phyloP scores from a whole-genome alignment of 768 basidiomycete genomes.

The Podaxis sp. region DNA sequence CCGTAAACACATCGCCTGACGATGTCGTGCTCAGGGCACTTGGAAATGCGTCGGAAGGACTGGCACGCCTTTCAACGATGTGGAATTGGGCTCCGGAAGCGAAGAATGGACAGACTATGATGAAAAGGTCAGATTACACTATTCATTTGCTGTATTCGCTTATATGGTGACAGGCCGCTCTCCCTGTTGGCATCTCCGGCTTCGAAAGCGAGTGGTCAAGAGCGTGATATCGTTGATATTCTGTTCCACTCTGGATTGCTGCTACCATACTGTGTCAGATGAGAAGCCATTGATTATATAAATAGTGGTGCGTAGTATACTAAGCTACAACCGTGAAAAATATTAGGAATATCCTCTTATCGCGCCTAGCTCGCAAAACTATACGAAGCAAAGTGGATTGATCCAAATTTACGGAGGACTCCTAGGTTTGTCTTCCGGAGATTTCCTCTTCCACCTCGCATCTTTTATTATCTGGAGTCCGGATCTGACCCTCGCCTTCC shows the following conservation, averaged over 20 bases:
- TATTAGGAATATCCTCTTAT: not conserved
- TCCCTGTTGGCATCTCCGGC: slow-evolving; percentile 70
- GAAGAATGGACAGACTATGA: slow-evolving; percentile 89
- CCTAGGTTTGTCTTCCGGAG: slow-evolving; percentile 25
- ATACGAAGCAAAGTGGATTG: no score
- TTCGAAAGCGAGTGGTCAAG: slow-evolving; percentile 67
- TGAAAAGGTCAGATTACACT: slow-evolving; percentile 63
- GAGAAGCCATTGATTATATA: no score
- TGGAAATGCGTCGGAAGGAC: slow-evolving; percentile 75
- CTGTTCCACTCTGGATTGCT: not conserved
- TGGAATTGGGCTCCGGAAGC: slow-evolving; percentile 51
- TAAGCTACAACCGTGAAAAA: not conserved
- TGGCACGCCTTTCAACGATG: slow-evolving; percentile 56
- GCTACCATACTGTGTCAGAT: no score
- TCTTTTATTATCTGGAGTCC: slow-evolving; percentile 16
- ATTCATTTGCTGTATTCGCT: not conserved
- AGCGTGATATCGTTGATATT: slow-evolving; percentile 36
- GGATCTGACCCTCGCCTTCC: slow-evolving; percentile 32
- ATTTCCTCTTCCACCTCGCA: slow-evolving; percentile 31
- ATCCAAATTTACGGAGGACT: not conserved
- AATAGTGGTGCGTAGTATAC: not conserved
- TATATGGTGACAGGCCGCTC: slow-evolving; percentile 39
- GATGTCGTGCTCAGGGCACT: slow-evolving; percentile 46
- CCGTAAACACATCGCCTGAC: not conserved
- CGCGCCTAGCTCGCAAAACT: not conserved